These are phyloP conservation scores for Senecio squalidus DNA, from an alignment of 140 eudicot species.

Conservation along the genomic window DNA sequence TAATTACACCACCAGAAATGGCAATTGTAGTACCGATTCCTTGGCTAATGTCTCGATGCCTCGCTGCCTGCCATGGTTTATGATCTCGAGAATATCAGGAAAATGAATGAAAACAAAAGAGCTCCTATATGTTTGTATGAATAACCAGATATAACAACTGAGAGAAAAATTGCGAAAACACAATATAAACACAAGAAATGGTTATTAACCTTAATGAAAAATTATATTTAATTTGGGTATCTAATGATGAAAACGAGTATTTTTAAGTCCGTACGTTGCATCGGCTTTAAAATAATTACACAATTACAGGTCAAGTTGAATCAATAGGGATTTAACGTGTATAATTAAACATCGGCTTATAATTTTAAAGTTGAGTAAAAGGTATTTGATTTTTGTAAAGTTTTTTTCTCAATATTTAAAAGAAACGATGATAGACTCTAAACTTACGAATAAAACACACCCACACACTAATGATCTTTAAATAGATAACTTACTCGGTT, in stretches of 20 bases:
- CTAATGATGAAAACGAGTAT: not conserved
- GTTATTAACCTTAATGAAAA: not conserved
- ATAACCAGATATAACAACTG: not conserved
- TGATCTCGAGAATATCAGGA: not conserved
- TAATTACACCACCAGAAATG: not conserved
- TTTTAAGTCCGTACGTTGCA: slow-evolving; percentile 33
- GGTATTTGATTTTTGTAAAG: too few species aligned
- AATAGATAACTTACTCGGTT: too few species aligned
- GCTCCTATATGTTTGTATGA: not conserved
- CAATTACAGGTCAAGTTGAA: too few species aligned
- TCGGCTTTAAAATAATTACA: too few species aligned
- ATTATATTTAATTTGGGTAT: not conserved
- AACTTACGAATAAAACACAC: too few species aligned
- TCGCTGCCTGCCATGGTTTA: not conserved
- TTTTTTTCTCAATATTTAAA: too few species aligned
- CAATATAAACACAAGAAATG: slow-evolving; percentile 25
- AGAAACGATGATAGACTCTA: too few species aligned
- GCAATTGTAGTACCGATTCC: not conserved
- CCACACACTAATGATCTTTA: too few species aligned
- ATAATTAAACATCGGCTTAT: too few species aligned
- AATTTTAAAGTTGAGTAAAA: too few species aligned
- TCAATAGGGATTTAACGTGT: too few species aligned
- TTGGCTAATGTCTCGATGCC: not conserved
- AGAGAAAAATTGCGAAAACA: too few species aligned
- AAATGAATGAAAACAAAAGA: not conserved